Percentiles rank a stretch among this genome's conserved stretches.
Evolutionary conservation across 192 early-diverging fungal genomes (phyloP).

Genomic region (Oehlia diaphana): DNA sequence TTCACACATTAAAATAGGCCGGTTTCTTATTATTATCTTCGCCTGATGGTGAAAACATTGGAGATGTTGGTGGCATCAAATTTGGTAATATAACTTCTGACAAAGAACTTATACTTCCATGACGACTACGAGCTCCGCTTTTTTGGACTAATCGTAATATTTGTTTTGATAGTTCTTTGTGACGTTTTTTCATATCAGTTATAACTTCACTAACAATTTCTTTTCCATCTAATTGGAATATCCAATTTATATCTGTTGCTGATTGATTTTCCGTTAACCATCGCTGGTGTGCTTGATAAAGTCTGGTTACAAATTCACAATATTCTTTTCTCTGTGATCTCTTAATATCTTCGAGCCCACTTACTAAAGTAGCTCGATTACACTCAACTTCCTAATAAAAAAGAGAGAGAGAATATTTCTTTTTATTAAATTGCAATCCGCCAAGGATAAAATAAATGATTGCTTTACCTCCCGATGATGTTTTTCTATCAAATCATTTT

Average conservation of each 20-base stretch:
- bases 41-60: not conserved
- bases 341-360: slow-evolving; percentile 51
- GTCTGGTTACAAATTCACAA: slow-evolving; percentile 54
- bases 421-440: too few relatives aligned
- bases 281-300: slow-evolving; percentile 35
- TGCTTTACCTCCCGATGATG: not conserved
- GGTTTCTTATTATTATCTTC: slow-evolving; percentile 18
- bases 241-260: not conserved
- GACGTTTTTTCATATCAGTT: slow-evolving; percentile 32
- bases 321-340: slow-evolving; percentile 52
- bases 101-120: slow-evolving; percentile 22
- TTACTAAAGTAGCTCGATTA: slow-evolving; percentile 50
- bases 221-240: slow-evolving; percentile 45
- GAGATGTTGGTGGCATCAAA: slow-evolving; percentile 11
- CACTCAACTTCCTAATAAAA: slow-evolving; percentile 43
- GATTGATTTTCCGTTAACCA: not conserved
- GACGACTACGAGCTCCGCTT: slow-evolving; percentile 5
- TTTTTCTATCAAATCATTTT: not conserved
- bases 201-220: slow-evolving; percentile 52
- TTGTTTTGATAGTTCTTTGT: slow-evolving; percentile 21
- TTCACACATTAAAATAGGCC: slow-evolving; percentile 15
- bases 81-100: slow-evolving; percentile 9
- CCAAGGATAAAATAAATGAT: not conserved
- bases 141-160: not conserved
- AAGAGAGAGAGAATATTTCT: too few relatives aligned